Base-by-base conservation (phyloP, 192 early-diverging fungal species). In the Coemansia reversa region DNA sequence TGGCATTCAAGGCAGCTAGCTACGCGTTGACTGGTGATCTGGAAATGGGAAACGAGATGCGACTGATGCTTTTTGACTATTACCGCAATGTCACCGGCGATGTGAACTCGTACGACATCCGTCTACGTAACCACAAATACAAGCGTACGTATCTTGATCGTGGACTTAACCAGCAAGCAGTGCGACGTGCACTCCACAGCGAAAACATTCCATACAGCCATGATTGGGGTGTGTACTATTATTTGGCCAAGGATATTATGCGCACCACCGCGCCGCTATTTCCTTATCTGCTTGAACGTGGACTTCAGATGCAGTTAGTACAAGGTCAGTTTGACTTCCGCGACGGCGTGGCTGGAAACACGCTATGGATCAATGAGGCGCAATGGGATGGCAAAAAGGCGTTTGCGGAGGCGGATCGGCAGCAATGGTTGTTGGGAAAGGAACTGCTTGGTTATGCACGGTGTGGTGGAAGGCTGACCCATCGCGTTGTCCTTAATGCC, bases 281-380 rank as follows among this genome's bases (percentile, higher is more conserved):
- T 4, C 78, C 79, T 0, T 28, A 66, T 7, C 68, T 94, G 24
- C 70, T 94, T 25, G 75, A 85, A 48, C 65, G 70, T 24, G 83
- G 84, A 62, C 32, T 69, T 1, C 60, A 66, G 4, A 86, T 91
- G 22, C 55, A 91, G 25, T 77, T 91, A 7, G 90, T 72, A 63
- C 92, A 94, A 72, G 92, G 89, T 5, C 83, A 93, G 52, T 92
- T 92, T 76, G 92, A 94, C 77, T 92, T 88, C 66, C 84, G 92
- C 45, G 92, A 94, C 59, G 92, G 88, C 5, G 81, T 89, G 14
- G 65, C 86, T 16, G 86, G 85, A 1, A 86, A 83, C 19, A 87
- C 73, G 12, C 66, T 83, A 47, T 94, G 90, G 90, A 88, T 94
- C 67, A 83, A 87, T 24, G 67, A 69, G 19, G 59, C 84, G 3